These are phyloP conservation scores for Candida tibetensis DNA, from an alignment of 805 yeast genomes.

Conservation along the genomic window DNA sequence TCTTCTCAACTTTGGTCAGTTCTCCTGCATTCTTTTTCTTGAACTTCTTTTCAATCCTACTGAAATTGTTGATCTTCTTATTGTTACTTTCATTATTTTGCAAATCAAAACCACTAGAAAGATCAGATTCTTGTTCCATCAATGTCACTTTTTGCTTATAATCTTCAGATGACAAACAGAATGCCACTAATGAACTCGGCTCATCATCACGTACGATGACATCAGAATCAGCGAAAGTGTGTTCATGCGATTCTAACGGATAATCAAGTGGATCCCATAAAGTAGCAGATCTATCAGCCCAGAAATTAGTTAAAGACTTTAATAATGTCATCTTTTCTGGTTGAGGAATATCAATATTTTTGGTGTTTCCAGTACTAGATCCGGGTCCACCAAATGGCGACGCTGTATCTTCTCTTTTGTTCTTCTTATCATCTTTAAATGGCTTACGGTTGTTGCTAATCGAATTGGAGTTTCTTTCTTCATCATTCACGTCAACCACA, in stretches of 20 bases:
- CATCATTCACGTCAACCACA: conserved; percentile 59
- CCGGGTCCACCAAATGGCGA: background rate
- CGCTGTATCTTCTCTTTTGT: conserved; percentile 1
- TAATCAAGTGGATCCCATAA: conserved; percentile 91
- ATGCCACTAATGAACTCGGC: conserved; percentile 91
- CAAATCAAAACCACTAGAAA: conserved; percentile 17
- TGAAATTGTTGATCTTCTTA: conserved; percentile 36
- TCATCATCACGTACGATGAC: conserved; percentile 95
- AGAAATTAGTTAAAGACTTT: conserved; percentile 81
- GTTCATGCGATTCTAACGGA: conserved; percentile 79
- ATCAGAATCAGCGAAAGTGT: conserved; percentile 88
- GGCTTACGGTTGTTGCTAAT: conserved; percentile 4
- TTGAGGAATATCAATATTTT: conserved; percentile 32
- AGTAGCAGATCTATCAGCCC: conserved; percentile 97
- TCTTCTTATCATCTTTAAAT: conserved; percentile 1
- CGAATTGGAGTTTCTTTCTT: conserved; percentile 9
- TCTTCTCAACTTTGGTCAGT: conserved; percentile 50
- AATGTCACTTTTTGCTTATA: conserved; percentile 62
- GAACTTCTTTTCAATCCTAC: conserved; percentile 42
- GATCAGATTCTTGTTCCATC: conserved; percentile 25
- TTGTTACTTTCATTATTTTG: conserved; percentile 27
- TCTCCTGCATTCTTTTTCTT: conserved; percentile 26
- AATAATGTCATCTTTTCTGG: conserved; percentile 74
- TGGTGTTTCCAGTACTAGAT: conserved; percentile 5
- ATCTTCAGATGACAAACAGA: conserved; percentile 83